Evolutionary conservation across 2,329 filamentous ascomycete genomes (phyloP).

Genomic region (Parastagonospora avenae): DNA sequence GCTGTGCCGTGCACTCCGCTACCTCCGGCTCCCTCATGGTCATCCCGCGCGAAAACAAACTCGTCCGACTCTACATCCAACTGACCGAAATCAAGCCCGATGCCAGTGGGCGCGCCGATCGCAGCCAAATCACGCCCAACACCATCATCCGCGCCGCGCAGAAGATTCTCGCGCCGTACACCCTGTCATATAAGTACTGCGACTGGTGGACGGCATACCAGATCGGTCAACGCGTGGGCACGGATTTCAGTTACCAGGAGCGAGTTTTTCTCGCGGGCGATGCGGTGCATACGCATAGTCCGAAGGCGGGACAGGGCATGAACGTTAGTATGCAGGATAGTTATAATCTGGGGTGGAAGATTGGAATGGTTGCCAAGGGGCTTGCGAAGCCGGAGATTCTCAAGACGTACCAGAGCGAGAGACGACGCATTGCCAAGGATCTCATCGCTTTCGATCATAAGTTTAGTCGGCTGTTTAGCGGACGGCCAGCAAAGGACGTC

Average conservation of each 20-base stretch:
- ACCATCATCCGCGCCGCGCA: conserved; percentile 67
- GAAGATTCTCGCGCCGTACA: conserved; percentile 70
- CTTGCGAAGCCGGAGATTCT: conserved; percentile 50
- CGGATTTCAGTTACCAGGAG: conserved; percentile 59
- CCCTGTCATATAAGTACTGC: conserved; percentile 65
- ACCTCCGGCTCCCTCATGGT: conserved; percentile 65
- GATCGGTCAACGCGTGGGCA: conserved; percentile 69
- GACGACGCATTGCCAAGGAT: conserved; percentile 66
- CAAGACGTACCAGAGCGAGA: conserved; percentile 59
- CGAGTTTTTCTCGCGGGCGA: conserved; percentile 74
- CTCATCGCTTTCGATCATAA: conserved; percentile 64
- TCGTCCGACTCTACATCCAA: conserved; percentile 70
- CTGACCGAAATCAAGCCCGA: conserved; percentile 57
- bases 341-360: conserved; percentile 64
- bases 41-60: conserved; percentile 66
- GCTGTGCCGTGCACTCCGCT: conserved; percentile 64
- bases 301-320: conserved; percentile 74
- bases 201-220: conserved; percentile 73
- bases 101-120: conserved; percentile 56
- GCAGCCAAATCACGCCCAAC: conserved; percentile 67
- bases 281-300: conserved; percentile 62
- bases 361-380: conserved; percentile 56
- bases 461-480: conserved; percentile 55
- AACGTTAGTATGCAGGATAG: conserved; percentile 73
- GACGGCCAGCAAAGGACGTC: conserved; percentile 60